A percentile compares a stretch with the other conserved stretches of the same genome.
Conservation (phyloP, 2,329 filamentous ascomycete genomes). For the Furcasterigmium sp. region DNA sequence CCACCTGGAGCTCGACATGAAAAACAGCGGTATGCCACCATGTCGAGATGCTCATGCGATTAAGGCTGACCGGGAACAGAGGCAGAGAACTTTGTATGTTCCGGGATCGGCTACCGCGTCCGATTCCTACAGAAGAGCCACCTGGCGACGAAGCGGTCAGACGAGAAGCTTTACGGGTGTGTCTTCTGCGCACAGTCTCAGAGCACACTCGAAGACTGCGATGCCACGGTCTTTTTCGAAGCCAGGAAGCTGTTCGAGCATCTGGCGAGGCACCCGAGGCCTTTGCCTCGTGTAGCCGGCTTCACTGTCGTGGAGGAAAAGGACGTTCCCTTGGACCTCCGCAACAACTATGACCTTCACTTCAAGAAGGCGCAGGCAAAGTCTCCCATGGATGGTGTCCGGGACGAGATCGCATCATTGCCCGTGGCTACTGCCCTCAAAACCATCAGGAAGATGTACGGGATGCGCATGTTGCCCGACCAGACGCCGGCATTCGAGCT, state of each 20-base stretch:
- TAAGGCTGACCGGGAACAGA: slow-evolving; percentile 21
- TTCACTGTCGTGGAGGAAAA: slow-evolving; percentile 41
- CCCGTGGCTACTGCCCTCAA: slow-evolving; percentile 41
- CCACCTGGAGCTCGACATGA: slow-evolving; percentile 46
- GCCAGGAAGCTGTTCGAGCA: slow-evolving; percentile 48
- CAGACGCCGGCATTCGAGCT: slow-evolving; percentile 39
- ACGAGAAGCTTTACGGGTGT: slow-evolving; percentile 50
- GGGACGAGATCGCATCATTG: slow-evolving; percentile 30
- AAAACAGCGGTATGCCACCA: slow-evolving; percentile 38
- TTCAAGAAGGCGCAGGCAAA: slow-evolving; percentile 32
- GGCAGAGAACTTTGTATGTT: slow-evolving; percentile 40
- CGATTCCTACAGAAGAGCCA: slow-evolving; percentile 54
- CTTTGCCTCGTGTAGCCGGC: slow-evolving; percentile 43
- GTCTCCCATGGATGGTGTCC: slow-evolving; percentile 37
- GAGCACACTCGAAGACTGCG: slow-evolving; percentile 45
- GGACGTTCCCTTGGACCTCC: slow-evolving; percentile 30
- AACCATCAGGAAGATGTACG: slow-evolving; percentile 40
- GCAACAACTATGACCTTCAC: slow-evolving; percentile 50
- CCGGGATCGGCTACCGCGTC: slow-evolving; percentile 43
- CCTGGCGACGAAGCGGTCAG: slow-evolving; percentile 39
- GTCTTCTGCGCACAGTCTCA: slow-evolving; percentile 47
- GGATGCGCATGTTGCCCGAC: slow-evolving; percentile 39
- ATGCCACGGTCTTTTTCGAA: slow-evolving; percentile 52
- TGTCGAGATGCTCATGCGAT: background rate
- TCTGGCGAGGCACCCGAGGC: slow-evolving; percentile 46